Evolutionary conservation across 768 basidiomycete species (phyloP).

Genomic region (Boletus coccyginus): DNA sequence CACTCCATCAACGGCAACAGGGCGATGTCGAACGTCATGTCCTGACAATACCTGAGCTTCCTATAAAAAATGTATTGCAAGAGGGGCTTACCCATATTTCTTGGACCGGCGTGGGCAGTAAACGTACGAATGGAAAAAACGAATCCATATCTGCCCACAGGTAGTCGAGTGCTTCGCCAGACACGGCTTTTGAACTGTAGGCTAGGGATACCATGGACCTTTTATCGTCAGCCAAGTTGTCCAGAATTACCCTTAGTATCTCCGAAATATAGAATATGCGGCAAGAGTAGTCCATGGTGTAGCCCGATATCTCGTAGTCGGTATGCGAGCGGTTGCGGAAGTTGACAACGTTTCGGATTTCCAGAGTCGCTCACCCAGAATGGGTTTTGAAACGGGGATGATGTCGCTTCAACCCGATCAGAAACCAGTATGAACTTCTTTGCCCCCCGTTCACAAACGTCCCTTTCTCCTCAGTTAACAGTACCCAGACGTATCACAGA

Average conservation of each 20-base stretch:
- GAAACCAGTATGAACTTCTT: too few species aligned
- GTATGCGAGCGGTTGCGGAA: neutral
- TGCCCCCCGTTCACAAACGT: too few species aligned
- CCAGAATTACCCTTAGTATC: constrained; percentile 13
- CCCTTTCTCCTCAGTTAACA: too few species aligned
- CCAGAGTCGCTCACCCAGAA: too few species aligned
- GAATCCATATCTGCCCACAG: constrained; percentile 21
- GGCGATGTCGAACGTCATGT: constrained; percentile 3
- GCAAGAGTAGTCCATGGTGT: neutral
- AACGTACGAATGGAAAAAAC: constrained; percentile 13
- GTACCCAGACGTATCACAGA: too few species aligned
- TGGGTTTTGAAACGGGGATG: too few species aligned
- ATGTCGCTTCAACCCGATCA: too few species aligned
- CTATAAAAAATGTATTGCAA: neutral
- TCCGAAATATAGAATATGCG: constrained; percentile 13
- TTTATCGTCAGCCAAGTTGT: constrained; percentile 11
- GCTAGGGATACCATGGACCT: constrained; percentile 5
- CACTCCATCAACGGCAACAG: constrained; percentile 6
- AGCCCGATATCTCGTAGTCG: neutral
- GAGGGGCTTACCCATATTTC: constrained; percentile 9
- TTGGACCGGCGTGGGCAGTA: constrained; percentile 9
- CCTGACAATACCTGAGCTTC: constrained; percentile 1
- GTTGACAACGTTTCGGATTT: too few species aligned
- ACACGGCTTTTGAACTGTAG: constrained; percentile 11
- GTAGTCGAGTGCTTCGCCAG: constrained; percentile 11